Evolutionary conservation across 2,329 filamentous ascomycete species (phyloP).

Genomic region (Alternaria sp.): DNA sequence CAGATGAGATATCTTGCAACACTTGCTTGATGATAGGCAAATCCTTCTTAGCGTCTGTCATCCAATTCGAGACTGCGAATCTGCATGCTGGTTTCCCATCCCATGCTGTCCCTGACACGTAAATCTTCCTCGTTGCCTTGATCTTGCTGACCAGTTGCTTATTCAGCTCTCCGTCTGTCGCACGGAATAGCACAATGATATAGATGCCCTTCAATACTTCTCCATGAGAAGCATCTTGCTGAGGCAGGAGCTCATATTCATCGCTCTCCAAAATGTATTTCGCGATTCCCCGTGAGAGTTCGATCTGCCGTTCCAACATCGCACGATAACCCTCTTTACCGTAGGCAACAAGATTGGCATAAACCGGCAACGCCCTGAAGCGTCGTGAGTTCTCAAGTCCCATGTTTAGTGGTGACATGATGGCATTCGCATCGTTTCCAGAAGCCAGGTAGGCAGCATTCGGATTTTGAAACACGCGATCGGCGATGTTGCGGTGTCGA

Average conservation of each 20-base stretch:
- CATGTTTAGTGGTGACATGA: constrained; percentile 85
- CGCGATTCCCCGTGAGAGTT: constrained; percentile 73
- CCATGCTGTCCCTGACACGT: constrained; percentile 85
- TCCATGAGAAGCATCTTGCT: constrained; percentile 45
- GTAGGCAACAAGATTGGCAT: constrained; percentile 78
- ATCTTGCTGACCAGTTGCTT: constrained; percentile 72
- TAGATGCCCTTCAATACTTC: constrained; percentile 64
- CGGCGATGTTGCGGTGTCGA: constrained; percentile 52
- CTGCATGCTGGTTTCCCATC: constrained; percentile 75
- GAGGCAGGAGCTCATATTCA: constrained; percentile 72
- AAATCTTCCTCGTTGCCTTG: constrained; percentile 77
- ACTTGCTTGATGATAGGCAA: constrained; percentile 70
- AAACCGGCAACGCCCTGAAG: constrained; percentile 89
- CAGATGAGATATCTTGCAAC: constrained; percentile 56
- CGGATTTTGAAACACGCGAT: constrained; percentile 64
- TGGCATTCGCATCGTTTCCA: constrained; percentile 52
- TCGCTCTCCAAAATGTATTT: constrained; percentile 67
- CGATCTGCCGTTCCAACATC: constrained; percentile 77
- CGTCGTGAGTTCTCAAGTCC: constrained; percentile 91
- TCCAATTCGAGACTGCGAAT: constrained; percentile 89
- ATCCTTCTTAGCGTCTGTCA: constrained; percentile 73
- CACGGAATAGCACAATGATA: constrained; percentile 80
- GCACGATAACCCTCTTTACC: constrained; percentile 72
- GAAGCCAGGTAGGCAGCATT: constrained; percentile 80
- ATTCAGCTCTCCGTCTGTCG: constrained; percentile 71